Evolutionary conservation across 331 rosid species (phyloP).

Genomic region (Ulmus americana): DNA sequence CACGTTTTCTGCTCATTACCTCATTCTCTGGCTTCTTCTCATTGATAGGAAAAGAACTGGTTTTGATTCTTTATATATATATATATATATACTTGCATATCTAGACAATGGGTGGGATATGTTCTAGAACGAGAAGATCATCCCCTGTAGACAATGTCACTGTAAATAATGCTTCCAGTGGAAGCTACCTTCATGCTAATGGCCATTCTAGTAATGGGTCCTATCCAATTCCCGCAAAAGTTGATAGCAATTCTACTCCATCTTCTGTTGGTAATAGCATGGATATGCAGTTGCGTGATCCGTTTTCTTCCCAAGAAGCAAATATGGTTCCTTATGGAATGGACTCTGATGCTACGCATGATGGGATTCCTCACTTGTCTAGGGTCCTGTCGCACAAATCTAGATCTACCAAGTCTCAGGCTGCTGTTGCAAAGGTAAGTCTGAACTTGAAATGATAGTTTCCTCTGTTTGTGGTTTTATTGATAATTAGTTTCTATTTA

Average conservation of each 20-base stretch:
- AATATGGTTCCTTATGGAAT: slow-evolving; percentile 45
- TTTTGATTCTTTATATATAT: slow-evolving; percentile 14
- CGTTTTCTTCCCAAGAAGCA: slow-evolving; percentile 48
- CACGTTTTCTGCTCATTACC: slow-evolving; percentile 15
- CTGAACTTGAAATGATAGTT: slow-evolving; percentile 13
- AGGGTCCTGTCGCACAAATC: slow-evolving; percentile 65
- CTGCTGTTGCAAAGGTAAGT: slow-evolving; percentile 66
- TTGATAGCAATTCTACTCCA: slow-evolving; percentile 34
- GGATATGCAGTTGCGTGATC: slow-evolving; percentile 55
- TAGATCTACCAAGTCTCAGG: slow-evolving; percentile 65
- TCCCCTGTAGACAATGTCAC: slow-evolving; percentile 47
- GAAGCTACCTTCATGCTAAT: slow-evolving; percentile 46
- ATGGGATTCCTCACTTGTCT: slow-evolving; percentile 81
- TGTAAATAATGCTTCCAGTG: slow-evolving; percentile 46
- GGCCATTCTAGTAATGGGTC: slow-evolving; percentile 55
- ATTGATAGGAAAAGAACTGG: slow-evolving; percentile 7
- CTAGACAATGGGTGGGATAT: slow-evolving; percentile 74
- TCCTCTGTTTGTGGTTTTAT: not conserved
- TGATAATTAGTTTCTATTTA: not conserved
- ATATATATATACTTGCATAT: slow-evolving; percentile 17
- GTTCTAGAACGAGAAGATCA: slow-evolving; percentile 76
- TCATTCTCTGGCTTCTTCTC: slow-evolving; percentile 21
- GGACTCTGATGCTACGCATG: slow-evolving; percentile 55
- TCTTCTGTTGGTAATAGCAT: slow-evolving; percentile 43
- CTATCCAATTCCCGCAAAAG: slow-evolving; percentile 35